phyloP scores from a whole-genome alignment of 768 basidiomycete genomes.

The Termitomyces sp. region DNA sequence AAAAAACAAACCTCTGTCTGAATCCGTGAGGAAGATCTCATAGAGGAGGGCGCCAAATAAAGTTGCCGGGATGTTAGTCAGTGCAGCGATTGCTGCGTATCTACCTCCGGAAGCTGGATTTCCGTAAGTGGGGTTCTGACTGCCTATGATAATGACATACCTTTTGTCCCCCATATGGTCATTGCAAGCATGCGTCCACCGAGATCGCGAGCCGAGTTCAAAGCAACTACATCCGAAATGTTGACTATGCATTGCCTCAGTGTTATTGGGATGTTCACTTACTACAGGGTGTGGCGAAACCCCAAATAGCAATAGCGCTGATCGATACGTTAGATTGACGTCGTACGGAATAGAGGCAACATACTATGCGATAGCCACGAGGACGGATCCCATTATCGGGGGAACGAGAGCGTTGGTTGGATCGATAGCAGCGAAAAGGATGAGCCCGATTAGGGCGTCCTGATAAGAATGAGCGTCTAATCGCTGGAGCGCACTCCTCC shows the following conservation, averaged over 20 bases:
- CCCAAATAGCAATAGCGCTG: conserved; percentile 56
- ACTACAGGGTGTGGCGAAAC: conserved; percentile 47
- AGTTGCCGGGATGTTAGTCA: conserved; percentile 63
- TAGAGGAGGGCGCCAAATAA: conserved; percentile 48
- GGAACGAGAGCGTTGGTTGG: conserved; percentile 55
- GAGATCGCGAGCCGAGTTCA: conserved; percentile 65
- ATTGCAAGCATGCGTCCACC: conserved; percentile 58
- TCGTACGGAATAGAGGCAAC: conserved; percentile 11
- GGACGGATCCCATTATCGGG: conserved; percentile 42
- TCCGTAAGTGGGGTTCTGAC: neutral
- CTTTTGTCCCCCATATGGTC: conserved; percentile 49
- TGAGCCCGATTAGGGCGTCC: conserved; percentile 43
- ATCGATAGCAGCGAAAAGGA: conserved; percentile 48
- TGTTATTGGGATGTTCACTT: conserved; percentile 6
- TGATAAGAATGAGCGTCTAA: conserved; percentile 8
- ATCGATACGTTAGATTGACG: neutral
- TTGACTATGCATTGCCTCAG: neutral
- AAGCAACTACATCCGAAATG: conserved; percentile 33
- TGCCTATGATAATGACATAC: conserved; percentile 16
- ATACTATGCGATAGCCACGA: conserved; percentile 56
- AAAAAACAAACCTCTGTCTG: conserved; percentile 42
- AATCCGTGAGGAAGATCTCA: conserved; percentile 53
- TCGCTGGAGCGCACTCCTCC: neutral
- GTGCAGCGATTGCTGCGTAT: conserved; percentile 57
- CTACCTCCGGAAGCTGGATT: conserved; percentile 40